These are phyloP conservation scores for Pseudogymnoascus sp. DNA, from an alignment of 2,329 filamentous ascomycete species.

Conservation along the genomic window DNA sequence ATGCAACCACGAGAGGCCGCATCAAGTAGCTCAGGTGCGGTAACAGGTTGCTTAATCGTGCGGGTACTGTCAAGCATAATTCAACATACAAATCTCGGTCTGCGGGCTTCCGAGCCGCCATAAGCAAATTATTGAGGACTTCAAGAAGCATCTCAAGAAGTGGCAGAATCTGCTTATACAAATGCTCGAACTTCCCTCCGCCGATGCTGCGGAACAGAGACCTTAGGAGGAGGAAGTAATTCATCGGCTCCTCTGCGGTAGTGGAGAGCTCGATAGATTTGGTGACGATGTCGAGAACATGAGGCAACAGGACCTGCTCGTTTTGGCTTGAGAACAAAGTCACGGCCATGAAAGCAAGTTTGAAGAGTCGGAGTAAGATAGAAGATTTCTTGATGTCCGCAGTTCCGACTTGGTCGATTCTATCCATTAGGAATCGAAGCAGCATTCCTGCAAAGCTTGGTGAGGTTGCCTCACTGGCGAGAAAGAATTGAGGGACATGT, in stretches of 20 bases:
- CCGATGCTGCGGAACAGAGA: constrained; percentile 95
- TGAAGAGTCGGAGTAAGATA: constrained; percentile 89
- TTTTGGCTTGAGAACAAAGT: constrained; percentile 93
- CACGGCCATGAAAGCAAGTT: constrained; percentile 98
- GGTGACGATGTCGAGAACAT: constrained; percentile 95
- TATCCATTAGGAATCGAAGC: constrained; percentile 92
- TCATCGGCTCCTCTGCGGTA: constrained; percentile 94
- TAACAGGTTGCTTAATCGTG: constrained; percentile 84
- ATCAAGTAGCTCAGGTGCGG: constrained; percentile 95
- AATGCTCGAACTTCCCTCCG: constrained; percentile 90
- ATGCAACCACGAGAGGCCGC: constrained; percentile 90
- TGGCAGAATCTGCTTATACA: constrained; percentile 96
- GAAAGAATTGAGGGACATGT: constrained; percentile 94
- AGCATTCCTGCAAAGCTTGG: constrained; percentile 98
- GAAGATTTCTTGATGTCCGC: constrained; percentile 87
- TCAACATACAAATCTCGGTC: constrained; percentile 97
- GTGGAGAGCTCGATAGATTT: constrained; percentile 95
- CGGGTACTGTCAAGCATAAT: constrained; percentile 90
- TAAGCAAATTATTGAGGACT: constrained; percentile 87
- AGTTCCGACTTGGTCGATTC: constrained; percentile 89
- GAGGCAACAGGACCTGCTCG: constrained; percentile 87
- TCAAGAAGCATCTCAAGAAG: constrained; percentile 96
- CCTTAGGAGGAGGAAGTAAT: constrained; percentile 90
- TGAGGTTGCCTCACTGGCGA: constrained; percentile 96
- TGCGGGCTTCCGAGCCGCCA: constrained; percentile 81